Evolutionary conservation across 2,329 filamentous ascomycete species (phyloP).

Genomic region (Aspergillus sp.): DNA sequence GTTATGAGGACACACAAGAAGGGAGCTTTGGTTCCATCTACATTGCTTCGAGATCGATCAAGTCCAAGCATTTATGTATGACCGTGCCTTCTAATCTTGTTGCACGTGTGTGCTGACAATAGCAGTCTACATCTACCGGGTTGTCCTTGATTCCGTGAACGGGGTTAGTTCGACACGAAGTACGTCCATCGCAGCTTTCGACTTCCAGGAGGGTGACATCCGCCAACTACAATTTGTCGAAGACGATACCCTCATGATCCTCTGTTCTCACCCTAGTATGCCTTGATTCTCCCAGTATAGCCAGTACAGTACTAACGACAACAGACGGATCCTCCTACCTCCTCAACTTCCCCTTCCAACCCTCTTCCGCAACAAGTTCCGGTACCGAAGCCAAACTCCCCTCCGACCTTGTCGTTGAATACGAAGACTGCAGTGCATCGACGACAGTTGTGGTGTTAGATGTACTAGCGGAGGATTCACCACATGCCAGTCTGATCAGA

Average conservation of each 20-base stretch:
- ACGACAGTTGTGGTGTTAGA: conserved; percentile 12
- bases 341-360: conserved; percentile 28
- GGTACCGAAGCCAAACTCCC: conserved; percentile 5
- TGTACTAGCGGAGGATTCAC: conserved; percentile 10
- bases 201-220: conserved; percentile 28
- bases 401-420: background rate
- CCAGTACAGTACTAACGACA: background rate
- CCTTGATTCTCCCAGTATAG: background rate
- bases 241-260: conserved; percentile 53
- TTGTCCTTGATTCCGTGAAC: conserved; percentile 48
- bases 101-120: background rate
- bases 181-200: conserved; percentile 25
- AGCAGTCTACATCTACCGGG: conserved; percentile 54
- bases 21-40: conserved; percentile 26
- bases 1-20: conserved; percentile 31
- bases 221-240: conserved; percentile 63
- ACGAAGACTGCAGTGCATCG: conserved; percentile 1
- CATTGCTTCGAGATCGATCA: conserved; percentile 26
- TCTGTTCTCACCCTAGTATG: conserved; percentile 41
- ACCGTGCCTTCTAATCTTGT: background rate
- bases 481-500: conserved; percentile 24
- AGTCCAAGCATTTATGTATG: conserved; percentile 29
- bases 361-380: conserved; percentile 4
- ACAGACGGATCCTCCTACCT: conserved; percentile 24
- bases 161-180: conserved; percentile 49